These are phyloP conservation scores for Plenodomus tracheiphilus DNA, from an alignment of 2,329 filamentous ascomycete genomes.

Conservation along the genomic window DNA sequence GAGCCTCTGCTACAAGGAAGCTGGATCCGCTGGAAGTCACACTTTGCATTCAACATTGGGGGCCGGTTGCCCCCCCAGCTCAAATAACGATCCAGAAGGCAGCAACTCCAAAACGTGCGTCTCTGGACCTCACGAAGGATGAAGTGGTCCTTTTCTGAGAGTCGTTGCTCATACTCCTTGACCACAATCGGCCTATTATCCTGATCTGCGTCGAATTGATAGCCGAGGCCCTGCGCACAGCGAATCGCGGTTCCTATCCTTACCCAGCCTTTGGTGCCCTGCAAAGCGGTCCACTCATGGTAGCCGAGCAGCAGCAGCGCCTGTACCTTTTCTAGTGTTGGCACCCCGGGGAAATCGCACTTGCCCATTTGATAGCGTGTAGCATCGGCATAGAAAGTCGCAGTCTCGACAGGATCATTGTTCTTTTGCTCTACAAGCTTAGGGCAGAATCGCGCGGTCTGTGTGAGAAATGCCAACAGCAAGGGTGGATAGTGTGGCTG, in stretches of 20 bases:
- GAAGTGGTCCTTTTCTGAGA: constrained; percentile 46
- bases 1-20: constrained; percentile 68
- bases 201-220: constrained; percentile 31
- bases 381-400: constrained; percentile 66
- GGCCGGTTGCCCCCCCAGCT: constrained; percentile 66
- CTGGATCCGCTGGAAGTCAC: constrained; percentile 63
- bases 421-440: constrained; percentile 41
- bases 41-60: constrained; percentile 61
- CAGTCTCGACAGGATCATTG: constrained; percentile 35
- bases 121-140: constrained; percentile 66
- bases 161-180: constrained; percentile 8
- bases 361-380: constrained; percentile 53
- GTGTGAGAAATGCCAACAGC: constrained; percentile 67
- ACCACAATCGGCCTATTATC: constrained; percentile 18
- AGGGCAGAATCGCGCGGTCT: constrained; percentile 71
- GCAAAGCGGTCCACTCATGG: constrained; percentile 71
- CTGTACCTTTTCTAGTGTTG: constrained; percentile 66
- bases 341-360: constrained; percentile 23
- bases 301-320: constrained; percentile 71
- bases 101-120: constrained; percentile 75
- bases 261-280: constrained; percentile 67
- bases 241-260: constrained; percentile 63
- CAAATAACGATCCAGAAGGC: constrained; percentile 71
- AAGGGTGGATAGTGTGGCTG: constrained; percentile 60
- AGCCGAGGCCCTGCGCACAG: constrained; percentile 55